A percentile compares a stretch with the other conserved stretches of the same genome.
phyloP scores from a whole-genome alignment of 805 yeast genomes.

The Monosporozyma solicola region DNA sequence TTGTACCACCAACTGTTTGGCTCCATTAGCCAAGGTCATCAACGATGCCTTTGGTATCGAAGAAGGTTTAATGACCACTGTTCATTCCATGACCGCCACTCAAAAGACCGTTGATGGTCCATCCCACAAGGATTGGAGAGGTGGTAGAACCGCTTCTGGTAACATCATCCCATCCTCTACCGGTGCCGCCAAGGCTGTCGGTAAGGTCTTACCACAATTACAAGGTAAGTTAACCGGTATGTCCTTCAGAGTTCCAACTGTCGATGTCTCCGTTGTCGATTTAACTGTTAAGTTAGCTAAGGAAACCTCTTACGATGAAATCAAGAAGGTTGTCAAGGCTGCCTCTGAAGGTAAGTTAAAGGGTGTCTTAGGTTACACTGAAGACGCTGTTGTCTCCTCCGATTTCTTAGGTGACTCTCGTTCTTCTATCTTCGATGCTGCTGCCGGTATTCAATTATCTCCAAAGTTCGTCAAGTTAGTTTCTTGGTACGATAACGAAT shows the following conservation, averaged over 20 bases:
- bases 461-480: slow-evolving; percentile 61
- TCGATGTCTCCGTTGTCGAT: slow-evolving; percentile 63
- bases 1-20: slow-evolving; percentile 67
- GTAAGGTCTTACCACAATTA: slow-evolving; percentile 62
- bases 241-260: slow-evolving; percentile 67
- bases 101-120: slow-evolving; percentile 71
- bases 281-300: slow-evolving; percentile 54
- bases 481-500: slow-evolving; percentile 69
- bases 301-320: slow-evolving; percentile 53
- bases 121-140: slow-evolving; percentile 74
- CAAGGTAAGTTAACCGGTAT: slow-evolving; percentile 67
- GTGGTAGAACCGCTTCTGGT: slow-evolving; percentile 70
- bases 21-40: slow-evolving; percentile 62
- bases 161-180: slow-evolving; percentile 68
- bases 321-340: slow-evolving; percentile 48
- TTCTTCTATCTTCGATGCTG: slow-evolving; percentile 60
- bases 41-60: slow-evolving; percentile 58
- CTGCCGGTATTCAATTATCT: slow-evolving; percentile 61
- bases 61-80: slow-evolving; percentile 70
- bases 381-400: slow-evolving; percentile 60
- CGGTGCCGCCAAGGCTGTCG: slow-evolving; percentile 72
- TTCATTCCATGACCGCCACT: slow-evolving; percentile 62
- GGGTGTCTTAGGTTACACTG: slow-evolving; percentile 61
- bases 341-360: slow-evolving; percentile 51
- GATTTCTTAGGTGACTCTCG: slow-evolving; percentile 55